Base-by-base conservation (phyloP, 2,329 filamentous ascomycete genomes). In the Coniochaeta sp. region DNA sequence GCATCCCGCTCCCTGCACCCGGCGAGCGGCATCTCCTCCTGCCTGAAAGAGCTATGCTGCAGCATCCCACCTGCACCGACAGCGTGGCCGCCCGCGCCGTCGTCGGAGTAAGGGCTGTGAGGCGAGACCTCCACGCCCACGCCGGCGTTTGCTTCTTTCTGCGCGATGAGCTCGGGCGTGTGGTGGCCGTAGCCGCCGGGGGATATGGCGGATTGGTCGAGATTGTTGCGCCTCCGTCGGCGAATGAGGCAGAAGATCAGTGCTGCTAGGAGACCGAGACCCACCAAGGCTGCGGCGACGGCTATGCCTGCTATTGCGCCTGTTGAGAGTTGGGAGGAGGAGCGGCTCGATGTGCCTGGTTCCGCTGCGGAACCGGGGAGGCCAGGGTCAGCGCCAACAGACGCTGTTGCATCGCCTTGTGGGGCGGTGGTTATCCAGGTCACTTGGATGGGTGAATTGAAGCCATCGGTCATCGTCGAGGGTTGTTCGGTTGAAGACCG, bases 251-350 rank as follows among this genome's bases (percentile, higher is more conserved):
- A 71, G 67, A 70, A 80, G 20, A 65, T 56, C 7, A 75, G 55
- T 3, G 59, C 64, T 5, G 60, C 68, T 56, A 75, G 54, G 42
- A 77, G 51, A 13, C 70, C 59, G 6, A 78, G 60, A 10, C 67
- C 67, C 6, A 64, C 65, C 4, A 72, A 54, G 9, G 62, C 65
- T 40, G 64, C 64, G 6, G 67, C 75, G 2, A 78, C 66, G 26
- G 68, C 74, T 31, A 79, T 77, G 40, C 76, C 76, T 16, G 69
- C 71, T 31, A 72, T 73, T 50, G 73, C 73, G 22, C 73, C 76
- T 0, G 61, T 64, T 3, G 67, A 62, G 3, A 78, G 64, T 2
- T 67, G 61, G n/a, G n/a, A n/a, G 22, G 22, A n/a, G 42, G 42
- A 28, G 45, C 24, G 26, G 45, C 22, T 31, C 12, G 45, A 8